phyloP scores from a whole-genome alignment of 768 basidiomycete genomes.

The Tulasnella sp. region DNA sequence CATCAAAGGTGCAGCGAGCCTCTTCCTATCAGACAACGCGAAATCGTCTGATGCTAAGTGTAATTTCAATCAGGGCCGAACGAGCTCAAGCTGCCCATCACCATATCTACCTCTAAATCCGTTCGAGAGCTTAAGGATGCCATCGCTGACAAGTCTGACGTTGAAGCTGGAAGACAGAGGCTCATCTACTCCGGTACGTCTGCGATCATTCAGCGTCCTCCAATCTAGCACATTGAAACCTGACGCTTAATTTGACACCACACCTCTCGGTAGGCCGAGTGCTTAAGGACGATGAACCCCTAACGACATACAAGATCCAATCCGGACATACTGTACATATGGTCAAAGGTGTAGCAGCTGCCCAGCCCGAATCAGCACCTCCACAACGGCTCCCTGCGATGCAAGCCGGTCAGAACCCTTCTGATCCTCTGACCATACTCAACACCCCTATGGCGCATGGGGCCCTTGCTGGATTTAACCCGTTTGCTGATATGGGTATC shows the following conservation, averaged over 20 bases:
- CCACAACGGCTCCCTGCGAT: slow-evolving; percentile 67
- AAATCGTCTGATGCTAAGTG: not conserved
- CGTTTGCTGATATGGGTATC: slow-evolving; percentile 82
- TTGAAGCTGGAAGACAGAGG: slow-evolving; percentile 76
- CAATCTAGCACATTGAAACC: not conserved
- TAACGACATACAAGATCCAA: slow-evolving; percentile 85
- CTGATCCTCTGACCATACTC: slow-evolving; percentile 75
- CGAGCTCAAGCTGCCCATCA: slow-evolving; percentile 86
- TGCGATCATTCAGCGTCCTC: not conserved
- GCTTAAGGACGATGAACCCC: slow-evolving; percentile 73
- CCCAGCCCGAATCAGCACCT: slow-evolving; percentile 27
- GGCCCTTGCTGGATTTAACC: slow-evolving; percentile 76
- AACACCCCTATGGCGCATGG: slow-evolving; percentile 73
- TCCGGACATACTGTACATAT: slow-evolving; percentile 79
- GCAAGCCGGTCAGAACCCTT: slow-evolving; percentile 84
- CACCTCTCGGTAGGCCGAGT: slow-evolving; percentile 44
- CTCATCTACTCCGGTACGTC: slow-evolving; percentile 81
- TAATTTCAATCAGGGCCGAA: slow-evolving; percentile 47
- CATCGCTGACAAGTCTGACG: slow-evolving; percentile 77
- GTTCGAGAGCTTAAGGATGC: slow-evolving; percentile 85
- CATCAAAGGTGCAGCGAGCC: slow-evolving; percentile 25
- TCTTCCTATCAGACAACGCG: not conserved
- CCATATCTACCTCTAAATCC: slow-evolving; percentile 70
- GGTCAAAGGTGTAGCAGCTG: slow-evolving; percentile 73
- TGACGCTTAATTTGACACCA: not conserved